phyloP scores from a whole-genome alignment of 2,329 filamentous ascomycete species.

The Furcasterigmium sp. region DNA sequence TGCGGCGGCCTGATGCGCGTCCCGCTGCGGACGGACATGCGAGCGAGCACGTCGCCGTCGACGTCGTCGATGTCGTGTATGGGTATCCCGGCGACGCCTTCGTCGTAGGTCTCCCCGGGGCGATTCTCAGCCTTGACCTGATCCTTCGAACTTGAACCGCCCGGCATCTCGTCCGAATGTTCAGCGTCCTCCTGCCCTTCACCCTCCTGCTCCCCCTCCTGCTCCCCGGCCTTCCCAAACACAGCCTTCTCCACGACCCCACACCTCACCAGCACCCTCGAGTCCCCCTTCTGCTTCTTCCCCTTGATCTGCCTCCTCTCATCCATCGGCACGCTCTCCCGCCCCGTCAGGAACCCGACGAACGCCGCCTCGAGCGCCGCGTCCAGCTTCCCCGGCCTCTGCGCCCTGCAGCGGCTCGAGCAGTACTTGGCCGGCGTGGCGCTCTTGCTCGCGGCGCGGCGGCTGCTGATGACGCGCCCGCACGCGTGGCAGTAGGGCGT shows the following conservation, averaged over 20 bases:
- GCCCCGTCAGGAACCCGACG: slow-evolving; percentile 24
- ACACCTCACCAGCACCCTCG: slow-evolving; percentile 41
- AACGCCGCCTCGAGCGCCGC: slow-evolving; percentile 47
- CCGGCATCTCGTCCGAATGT: background rate
- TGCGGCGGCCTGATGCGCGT: slow-evolving; percentile 29
- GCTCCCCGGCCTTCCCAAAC: slow-evolving; percentile 40
- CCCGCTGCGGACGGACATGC: slow-evolving; percentile 31
- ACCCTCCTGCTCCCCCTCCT: slow-evolving; percentile 37
- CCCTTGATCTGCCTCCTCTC: background rate
- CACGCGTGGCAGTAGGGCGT: slow-evolving; percentile 53
- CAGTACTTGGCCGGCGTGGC: slow-evolving; percentile 45
- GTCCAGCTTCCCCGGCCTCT: slow-evolving; percentile 44
- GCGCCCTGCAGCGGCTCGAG: slow-evolving; percentile 46
- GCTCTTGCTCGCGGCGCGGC: slow-evolving; percentile 20
- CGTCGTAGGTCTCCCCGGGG: background rate
- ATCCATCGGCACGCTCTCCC: slow-evolving; percentile 9
- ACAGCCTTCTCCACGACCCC: slow-evolving; percentile 43
- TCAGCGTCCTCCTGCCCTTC: slow-evolving; percentile 24
- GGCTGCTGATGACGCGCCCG: slow-evolving; percentile 45
- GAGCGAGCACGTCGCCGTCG: slow-evolving; percentile 39
- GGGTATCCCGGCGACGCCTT: slow-evolving; percentile 24
- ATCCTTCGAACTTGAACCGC: background rate
- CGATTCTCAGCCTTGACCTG: background rate
- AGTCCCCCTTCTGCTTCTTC: slow-evolving; percentile 42
- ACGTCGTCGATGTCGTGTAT: slow-evolving; percentile 37